These are phyloP conservation scores for Penicillium coffeae DNA, from an alignment of 495 filamentous ascomycete species.

Conservation along the genomic window DNA sequence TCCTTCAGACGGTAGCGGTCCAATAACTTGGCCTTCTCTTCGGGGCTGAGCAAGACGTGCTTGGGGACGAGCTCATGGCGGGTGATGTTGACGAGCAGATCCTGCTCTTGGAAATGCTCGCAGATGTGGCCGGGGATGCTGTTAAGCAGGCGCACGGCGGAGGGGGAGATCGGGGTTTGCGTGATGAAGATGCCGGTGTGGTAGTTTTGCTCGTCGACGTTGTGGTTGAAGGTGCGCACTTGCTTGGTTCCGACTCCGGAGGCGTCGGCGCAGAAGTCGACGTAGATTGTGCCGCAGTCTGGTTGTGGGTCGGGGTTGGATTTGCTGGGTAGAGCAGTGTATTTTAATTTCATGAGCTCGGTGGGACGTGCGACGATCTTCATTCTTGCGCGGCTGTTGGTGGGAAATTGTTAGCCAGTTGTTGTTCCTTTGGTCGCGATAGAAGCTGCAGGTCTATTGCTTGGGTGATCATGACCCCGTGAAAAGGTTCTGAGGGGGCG, in stretches of 20 bases:
- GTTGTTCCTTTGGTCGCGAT: too few species aligned
- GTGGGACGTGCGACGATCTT: constrained; percentile 81
- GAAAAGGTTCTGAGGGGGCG: background rate
- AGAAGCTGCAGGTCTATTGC: background rate
- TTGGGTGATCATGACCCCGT: background rate
- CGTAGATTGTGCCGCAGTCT: constrained; percentile 83
- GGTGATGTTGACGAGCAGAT: constrained; percentile 96
- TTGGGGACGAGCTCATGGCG: constrained; percentile 95
- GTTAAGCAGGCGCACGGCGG: constrained; percentile 67
- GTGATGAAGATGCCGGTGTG: constrained; percentile 87
- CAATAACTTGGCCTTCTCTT: constrained; percentile 81
- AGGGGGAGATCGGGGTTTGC: constrained; percentile 71
- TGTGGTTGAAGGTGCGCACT: constrained; percentile 81
- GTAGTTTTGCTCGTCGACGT: constrained; percentile 71
- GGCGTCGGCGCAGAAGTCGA: constrained; percentile 79
- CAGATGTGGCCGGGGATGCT: constrained; percentile 74
- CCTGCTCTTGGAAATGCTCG: constrained; percentile 92
- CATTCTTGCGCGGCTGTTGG: constrained; percentile 70
- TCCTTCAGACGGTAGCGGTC: constrained; percentile 93
- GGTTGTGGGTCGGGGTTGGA: constrained; percentile 59
- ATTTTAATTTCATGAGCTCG: constrained; percentile 76
- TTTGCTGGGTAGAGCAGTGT: constrained; percentile 62
- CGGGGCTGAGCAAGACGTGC: constrained; percentile 81
- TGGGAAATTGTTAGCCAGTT: constrained; percentile 3
- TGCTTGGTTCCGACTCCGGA: constrained; percentile 79